phyloP scores from a whole-genome alignment of 2,329 filamentous ascomycete genomes.

The Juglanconis oblonga region DNA sequence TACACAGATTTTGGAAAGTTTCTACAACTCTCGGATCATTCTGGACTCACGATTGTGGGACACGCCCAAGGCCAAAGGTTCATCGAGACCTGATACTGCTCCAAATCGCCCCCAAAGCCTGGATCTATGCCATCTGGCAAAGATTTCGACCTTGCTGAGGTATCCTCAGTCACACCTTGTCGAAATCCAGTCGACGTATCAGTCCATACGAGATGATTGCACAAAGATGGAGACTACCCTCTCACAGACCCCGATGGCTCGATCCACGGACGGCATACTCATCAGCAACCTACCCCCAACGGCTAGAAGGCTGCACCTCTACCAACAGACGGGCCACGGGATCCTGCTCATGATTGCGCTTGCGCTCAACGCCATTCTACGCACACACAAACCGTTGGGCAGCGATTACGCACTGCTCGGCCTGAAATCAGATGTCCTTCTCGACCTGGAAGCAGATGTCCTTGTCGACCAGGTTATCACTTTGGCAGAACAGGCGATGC shows the following conservation, averaged over 20 bases:
- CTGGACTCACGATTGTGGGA: constrained; percentile 12
- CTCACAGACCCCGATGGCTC: background rate
- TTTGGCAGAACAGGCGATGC: constrained; percentile 21
- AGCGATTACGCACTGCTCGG: constrained; percentile 19
- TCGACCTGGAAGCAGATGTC: constrained; percentile 15
- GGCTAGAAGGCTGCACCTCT: background rate
- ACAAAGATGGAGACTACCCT: constrained; percentile 3
- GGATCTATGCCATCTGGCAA: background rate
- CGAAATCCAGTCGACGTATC: background rate
- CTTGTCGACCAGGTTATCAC: constrained; percentile 24
- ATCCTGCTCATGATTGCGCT: constrained; percentile 22
- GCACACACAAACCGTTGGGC: constrained; percentile 6
- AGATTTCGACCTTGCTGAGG: background rate
- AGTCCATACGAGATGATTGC: background rate
- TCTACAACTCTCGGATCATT: constrained; percentile 26
- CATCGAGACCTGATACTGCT: background rate
- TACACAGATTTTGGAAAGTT: constrained; percentile 30
- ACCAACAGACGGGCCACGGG: constrained; percentile 16
- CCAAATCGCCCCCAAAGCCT: background rate
- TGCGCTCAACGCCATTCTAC: constrained; percentile 20
- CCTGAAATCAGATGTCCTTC: constrained; percentile 15
- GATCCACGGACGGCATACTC: background rate
- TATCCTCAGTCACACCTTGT: constrained; percentile 5
- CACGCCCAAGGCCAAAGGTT: background rate
- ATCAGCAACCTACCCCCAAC: background rate